phyloP scores from a whole-genome alignment of 805 yeast genomes.

The Lipomyces japonicus region DNA sequence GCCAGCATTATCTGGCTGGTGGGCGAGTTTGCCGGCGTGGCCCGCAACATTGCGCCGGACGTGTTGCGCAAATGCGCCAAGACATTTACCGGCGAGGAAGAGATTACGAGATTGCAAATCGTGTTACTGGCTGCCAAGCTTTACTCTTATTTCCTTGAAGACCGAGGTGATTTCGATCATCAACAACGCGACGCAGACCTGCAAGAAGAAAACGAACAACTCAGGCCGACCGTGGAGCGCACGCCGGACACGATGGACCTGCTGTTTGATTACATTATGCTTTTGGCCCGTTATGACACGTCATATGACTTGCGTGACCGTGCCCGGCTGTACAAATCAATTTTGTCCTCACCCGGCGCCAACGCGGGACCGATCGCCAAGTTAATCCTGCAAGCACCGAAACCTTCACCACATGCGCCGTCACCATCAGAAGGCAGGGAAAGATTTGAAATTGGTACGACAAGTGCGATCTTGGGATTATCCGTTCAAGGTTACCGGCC shows the following conservation, averaged over 20 bases:
- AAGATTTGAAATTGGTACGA: constrained; percentile 34
- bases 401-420: constrained; percentile 51
- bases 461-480: constrained; percentile 29
- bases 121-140: constrained; percentile 72
- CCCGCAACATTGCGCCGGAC: constrained; percentile 63
- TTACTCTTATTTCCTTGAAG: constrained; percentile 53
- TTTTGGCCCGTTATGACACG: constrained; percentile 68
- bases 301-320: constrained; percentile 78
- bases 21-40: constrained; percentile 65
- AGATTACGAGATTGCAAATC: constrained; percentile 63
- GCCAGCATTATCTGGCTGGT: constrained; percentile 87
- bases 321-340: constrained; percentile 65
- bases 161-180: constrained; percentile 33
- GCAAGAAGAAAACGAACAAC: neutral
- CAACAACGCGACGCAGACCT: neutral
- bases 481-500: constrained; percentile 35
- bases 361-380: constrained; percentile 65
- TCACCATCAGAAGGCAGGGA: constrained; percentile 28
- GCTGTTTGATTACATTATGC: constrained; percentile 59
- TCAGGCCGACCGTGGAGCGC: constrained; percentile 35
- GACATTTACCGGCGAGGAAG: constrained; percentile 51
- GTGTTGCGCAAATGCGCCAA: constrained; percentile 57
- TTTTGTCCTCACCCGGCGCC: constrained; percentile 51
- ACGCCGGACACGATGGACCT: constrained; percentile 41
- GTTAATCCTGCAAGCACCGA: constrained; percentile 71